Evolutionary conservation across 164 flowering plant species (phyloP), one percentile per base, ranked within the genome.

Genomic region (Sextonia rubra): DNA sequence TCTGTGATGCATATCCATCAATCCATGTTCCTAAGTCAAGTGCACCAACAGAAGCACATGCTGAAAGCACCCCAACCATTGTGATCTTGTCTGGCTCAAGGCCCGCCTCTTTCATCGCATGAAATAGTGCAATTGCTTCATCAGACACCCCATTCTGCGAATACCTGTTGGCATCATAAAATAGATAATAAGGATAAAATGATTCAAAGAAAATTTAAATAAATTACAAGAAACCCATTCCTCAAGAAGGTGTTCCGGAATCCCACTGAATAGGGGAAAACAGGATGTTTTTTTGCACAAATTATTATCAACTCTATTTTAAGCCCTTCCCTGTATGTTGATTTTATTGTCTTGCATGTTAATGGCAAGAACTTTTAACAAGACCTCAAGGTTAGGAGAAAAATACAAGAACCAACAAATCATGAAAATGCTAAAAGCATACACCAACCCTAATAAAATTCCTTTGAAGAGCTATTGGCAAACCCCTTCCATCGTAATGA

Each of bases 61-160:
- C 83, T 17, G 83, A 73, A 66, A 80, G 80, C 62, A 77, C 83
- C 18, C 75, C 73, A n/a, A 77, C 83, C 63, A 75, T 75, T 8
- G 80, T 80, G 44, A 80, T 78, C 74, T 80, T 74, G 70, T 80
- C 74, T 15, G 80, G 83, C 69, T 73, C 66, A 24, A 77, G 65
- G 55, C 74, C 75, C 23, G 76, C 66, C 15, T 23, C 25, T 68
- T 67, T 74, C 82, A 81, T 81, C n/a, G 77, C 70, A 60, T 73
- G 75, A 52, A 76, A 81, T 26, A 79, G 29, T 2, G 49, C 71
- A 22, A 79, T 37, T 20, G 82, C 84, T 47, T 81, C 82, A 68
- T 73, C 62, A 44, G 72, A 61, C 25, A 44, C 44, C 4, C 82
- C 84, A 22, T 44, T 44, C 4, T 69, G 76, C 4, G 78, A 69